A percentile compares a stretch with the other conserved stretches of the same genome.
These are phyloP conservation scores for Russula brevipes DNA, from an alignment of 768 basidiomycete species.

Conservation along the genomic window DNA sequence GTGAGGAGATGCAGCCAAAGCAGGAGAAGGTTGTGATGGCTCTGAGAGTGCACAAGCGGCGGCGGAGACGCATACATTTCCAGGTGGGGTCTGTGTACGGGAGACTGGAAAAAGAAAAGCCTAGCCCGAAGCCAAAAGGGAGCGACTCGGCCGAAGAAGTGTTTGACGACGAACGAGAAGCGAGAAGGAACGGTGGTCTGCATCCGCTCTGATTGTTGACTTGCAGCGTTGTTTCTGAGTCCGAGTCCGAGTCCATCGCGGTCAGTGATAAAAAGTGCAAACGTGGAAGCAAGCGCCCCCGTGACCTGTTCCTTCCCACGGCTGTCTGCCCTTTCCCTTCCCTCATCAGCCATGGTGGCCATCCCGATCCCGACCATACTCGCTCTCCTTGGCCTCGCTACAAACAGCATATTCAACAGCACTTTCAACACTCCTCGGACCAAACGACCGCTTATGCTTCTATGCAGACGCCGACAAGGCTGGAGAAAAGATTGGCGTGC, in stretches of 20 bases:
- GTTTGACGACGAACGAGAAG: conserved; percentile 10
- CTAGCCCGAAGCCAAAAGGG: neutral
- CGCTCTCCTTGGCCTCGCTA: conserved; percentile 24
- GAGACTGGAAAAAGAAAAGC: conserved; percentile 1
- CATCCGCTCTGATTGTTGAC: neutral
- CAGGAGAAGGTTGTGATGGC: conserved; percentile 14
- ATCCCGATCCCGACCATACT: conserved; percentile 20
- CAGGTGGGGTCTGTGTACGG: conserved; percentile 1
- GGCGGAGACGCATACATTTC: conserved; percentile 25
- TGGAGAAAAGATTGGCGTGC: conserved; percentile 84
- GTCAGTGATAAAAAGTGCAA: neutral
- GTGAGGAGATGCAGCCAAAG: conserved; percentile 19
- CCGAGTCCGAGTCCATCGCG: conserved; percentile 7
- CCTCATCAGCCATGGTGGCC: conserved; percentile 19
- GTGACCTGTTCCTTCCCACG: conserved; percentile 12
- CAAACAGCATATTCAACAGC: conserved; percentile 48
- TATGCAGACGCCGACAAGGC: conserved; percentile 95
- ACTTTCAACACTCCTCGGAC: conserved; percentile 69
- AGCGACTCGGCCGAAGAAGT: conserved; percentile 5
- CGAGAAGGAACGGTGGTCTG: neutral
- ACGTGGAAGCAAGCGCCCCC: neutral
- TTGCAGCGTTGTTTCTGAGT: conserved; percentile 7
- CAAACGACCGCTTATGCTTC: conserved; percentile 86
- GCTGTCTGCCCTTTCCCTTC: neutral
- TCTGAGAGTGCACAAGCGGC: conserved; percentile 14